Evolutionary conservation across 805 yeast genomes (phyloP).

Genomic region (Candida ponderosae): DNA sequence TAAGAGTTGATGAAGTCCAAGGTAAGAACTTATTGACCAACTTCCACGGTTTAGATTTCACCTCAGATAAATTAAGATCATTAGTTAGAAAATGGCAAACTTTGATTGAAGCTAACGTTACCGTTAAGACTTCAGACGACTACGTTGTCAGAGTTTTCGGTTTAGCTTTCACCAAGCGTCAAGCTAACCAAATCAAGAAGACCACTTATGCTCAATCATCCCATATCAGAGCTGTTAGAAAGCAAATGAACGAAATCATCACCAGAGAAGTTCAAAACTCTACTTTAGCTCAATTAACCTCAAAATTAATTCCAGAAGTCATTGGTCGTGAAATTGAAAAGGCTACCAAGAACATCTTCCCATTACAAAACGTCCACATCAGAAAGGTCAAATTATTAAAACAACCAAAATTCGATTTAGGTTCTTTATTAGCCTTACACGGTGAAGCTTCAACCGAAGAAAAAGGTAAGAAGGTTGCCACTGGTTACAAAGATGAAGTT

Average conservation of each 20-base stretch:
- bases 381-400: conserved; percentile 98
- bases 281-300: conserved; percentile 92
- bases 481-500: conserved; percentile 97
- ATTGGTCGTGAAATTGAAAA: conserved; percentile 98
- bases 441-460: conserved; percentile 93
- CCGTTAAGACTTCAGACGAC: conserved; percentile 97
- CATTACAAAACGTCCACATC: conserved; percentile 97
- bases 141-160: conserved; percentile 94
- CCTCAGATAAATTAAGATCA: conserved; percentile 95
- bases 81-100: conserved; percentile 99
- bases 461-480: conserved; percentile 92
- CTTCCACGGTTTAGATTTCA: conserved; percentile 99
- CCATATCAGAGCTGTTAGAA: conserved; percentile 95
- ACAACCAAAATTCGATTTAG: conserved; percentile 98
- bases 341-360: conserved; percentile 90
- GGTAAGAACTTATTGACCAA: conserved; percentile 97
- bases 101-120: conserved; percentile 94
- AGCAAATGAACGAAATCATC: conserved; percentile 94
- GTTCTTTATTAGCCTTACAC: conserved; percentile 92
- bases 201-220: conserved; percentile 97
- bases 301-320: conserved; percentile 97
- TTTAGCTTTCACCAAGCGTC: conserved; percentile 98
- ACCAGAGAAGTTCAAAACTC: conserved; percentile 92
- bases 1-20: conserved; percentile 98
- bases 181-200: conserved; percentile 94